These are phyloP conservation scores for Neurospora discreta DNA, from an alignment of 495 filamentous ascomycete genomes.

Conservation along the genomic window DNA sequence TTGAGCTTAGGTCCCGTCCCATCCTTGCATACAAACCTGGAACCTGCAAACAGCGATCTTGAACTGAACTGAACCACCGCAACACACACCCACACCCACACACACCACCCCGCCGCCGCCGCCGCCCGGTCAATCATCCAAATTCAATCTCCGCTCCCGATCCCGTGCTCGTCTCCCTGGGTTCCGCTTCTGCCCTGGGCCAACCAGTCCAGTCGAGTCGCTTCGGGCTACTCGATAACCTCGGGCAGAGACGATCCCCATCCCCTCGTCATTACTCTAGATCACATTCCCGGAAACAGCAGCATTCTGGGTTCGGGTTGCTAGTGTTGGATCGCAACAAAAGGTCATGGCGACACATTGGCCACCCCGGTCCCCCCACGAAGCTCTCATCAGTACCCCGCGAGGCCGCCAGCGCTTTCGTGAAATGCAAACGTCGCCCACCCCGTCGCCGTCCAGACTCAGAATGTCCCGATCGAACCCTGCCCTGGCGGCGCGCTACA, in stretches of 20 bases:
- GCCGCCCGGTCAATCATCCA: background rate
- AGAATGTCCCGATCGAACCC: conserved; percentile 11
- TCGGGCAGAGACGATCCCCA: background rate
- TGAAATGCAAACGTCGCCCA: conserved; percentile 48
- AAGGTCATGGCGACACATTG: conserved; percentile 44
- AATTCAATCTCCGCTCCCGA: background rate
- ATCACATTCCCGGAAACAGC: background rate
- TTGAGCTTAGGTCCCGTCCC: background rate
- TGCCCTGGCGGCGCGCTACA: conserved; percentile 11
- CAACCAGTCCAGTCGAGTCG: background rate
- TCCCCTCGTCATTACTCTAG: background rate
- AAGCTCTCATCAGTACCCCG: conserved; percentile 72
- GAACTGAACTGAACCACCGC: background rate
- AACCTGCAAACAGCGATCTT: background rate
- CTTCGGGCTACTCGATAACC: background rate
- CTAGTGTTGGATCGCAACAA: background rate
- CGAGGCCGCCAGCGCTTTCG: conserved; percentile 60
- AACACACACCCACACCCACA: background rate
- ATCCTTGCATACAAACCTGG: background rate
- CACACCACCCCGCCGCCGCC: no score
- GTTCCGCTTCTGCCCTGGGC: background rate
- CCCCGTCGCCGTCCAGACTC: conserved; percentile 46
- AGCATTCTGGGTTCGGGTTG: background rate
- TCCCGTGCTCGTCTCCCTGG: background rate
- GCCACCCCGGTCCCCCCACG: conserved; percentile 80